Evolutionary conservation across 1,284 basidiomycete species (phyloP), one percentile per base, ranked within the genome.

Genomic region (Melampsora americana): DNA sequence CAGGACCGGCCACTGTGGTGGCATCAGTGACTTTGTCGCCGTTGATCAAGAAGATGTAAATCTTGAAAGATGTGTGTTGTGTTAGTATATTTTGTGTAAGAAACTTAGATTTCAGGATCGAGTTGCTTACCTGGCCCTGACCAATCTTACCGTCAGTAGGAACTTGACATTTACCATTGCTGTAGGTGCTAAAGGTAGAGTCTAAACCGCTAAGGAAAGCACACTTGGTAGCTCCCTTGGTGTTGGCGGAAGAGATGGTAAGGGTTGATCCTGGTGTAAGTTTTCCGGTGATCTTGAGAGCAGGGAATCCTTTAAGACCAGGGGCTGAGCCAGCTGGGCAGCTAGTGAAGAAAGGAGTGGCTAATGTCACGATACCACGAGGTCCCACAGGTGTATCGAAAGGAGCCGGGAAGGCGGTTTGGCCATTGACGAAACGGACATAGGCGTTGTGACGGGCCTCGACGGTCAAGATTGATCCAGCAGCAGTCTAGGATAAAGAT

Each of bases 401-500:
- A 5, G 71, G 28, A n/a, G 48, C 46, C n/a, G 71, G 71, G 71
- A 73, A 73, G 23, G 71, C 64, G 14, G 71, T 66, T 66, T 66
- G 28, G 2, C 71, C 71, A 30, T 73, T 73, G 32, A 53, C 71
- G 11, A 73, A 56, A 66, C 71, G 64, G 42, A 73, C 50, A 42
- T 73, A 73, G 18, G 71, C 71, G 64, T 73, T 73, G 71, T 73
- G 71, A 44, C 71, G 71, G n/a, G 80, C 82, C 77, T 84, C 84
- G 35, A 81, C 81, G 16, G 83, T 81, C 39, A 84, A 78, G 76
- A 85, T 82, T 53, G 82, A 77, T 9, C 69, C 84, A 3, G 85
- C 84, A n/a, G 84, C 84, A 9, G 84, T 84, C 78, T 73, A 14
- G 26, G 3, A 44, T 14, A 4, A 65, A 5, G 20, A 30, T n/a